Conservation (phyloP, 768 basidiomycete genomes). For the Lactarius deliciosus region DNA sequence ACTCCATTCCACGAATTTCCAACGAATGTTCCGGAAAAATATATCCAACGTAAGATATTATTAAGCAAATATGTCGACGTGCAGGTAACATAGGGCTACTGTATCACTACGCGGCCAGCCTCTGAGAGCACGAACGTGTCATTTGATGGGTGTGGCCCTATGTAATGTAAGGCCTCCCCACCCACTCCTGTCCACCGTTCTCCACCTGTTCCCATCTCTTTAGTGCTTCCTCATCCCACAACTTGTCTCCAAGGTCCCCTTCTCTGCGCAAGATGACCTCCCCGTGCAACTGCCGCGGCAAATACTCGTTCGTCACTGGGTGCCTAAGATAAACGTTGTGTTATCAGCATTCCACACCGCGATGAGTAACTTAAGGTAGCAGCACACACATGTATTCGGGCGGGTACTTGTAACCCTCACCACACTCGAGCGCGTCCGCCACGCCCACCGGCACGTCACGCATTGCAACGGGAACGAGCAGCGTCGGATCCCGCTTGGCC, state of each 20-base stretch:
- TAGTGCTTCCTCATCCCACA: constrained; percentile 51
- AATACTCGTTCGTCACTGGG: constrained; percentile 53
- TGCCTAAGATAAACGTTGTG: constrained; percentile 37
- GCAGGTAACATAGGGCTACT: no score
- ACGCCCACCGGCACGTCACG: constrained; percentile 74
- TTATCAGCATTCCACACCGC: background rate
- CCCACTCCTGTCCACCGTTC: constrained; percentile 42
- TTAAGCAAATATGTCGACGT: background rate
- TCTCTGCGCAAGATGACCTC: constrained; percentile 41
- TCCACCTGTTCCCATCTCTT: constrained; percentile 46
- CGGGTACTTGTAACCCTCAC: constrained; percentile 50
- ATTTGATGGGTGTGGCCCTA: background rate
- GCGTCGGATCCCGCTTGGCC: constrained; percentile 50
- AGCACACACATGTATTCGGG: constrained; percentile 43
- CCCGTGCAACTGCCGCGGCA: constrained; percentile 45
- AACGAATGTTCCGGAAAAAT: background rate
- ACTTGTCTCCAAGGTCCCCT: constrained; percentile 42
- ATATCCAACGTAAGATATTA: background rate
- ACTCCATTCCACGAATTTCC: background rate
- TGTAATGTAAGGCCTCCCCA: constrained; percentile 34
- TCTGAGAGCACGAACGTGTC: no score
- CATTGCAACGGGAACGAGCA: constrained; percentile 67
- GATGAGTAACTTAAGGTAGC: background rate
- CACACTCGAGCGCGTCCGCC: constrained; percentile 54
- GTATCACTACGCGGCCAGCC: no score